A percentile compares a stretch with the other conserved stretches of the same genome.
phyloP scores from a whole-genome alignment of 495 filamentous ascomycete species.

The Penicillium daleae region DNA sequence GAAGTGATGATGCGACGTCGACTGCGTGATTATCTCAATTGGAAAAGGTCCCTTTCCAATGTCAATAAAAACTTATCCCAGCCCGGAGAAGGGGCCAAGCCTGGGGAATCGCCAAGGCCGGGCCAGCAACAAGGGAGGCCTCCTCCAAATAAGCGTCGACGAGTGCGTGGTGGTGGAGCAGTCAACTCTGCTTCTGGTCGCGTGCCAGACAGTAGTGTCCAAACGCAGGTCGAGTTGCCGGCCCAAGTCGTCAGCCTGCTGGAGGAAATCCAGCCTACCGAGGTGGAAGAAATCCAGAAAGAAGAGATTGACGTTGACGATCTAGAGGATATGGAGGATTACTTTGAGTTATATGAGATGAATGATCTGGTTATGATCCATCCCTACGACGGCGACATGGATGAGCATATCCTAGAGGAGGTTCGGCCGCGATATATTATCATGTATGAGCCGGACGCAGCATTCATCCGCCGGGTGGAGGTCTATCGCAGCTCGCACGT shows the following conservation, averaged over 20 bases:
- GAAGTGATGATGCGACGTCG: conserved; percentile 86
- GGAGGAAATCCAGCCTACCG: conserved; percentile 68
- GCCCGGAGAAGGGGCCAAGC: conserved; percentile 20
- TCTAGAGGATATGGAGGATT: conserved; percentile 87
- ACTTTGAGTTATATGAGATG: conserved; percentile 92
- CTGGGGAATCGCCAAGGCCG: conserved; percentile 26
- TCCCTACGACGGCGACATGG: conserved; percentile 92
- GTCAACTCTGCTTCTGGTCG: conserved; percentile 58
- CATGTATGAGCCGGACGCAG: conserved; percentile 97
- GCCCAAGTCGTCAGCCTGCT: conserved; percentile 70
- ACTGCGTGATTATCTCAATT: conserved; percentile 85
- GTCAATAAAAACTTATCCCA: conserved; percentile 74
- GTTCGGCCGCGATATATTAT: conserved; percentile 91
- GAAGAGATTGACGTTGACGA: conserved; percentile 80
- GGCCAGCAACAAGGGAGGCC: conserved; percentile 58
- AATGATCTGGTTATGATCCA: conserved; percentile 86
- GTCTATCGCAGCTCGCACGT: conserved; percentile 94
- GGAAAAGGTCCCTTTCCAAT: conserved; percentile 88
- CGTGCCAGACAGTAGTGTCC: conserved; percentile 67
- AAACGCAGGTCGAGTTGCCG: conserved; percentile 79
- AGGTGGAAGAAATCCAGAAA: conserved; percentile 64
- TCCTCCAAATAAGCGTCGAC: conserved; percentile 84
- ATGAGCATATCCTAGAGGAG: conserved; percentile 94
- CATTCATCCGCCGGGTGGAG: conserved; percentile 92
- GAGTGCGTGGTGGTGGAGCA: conserved; percentile 80